phyloP scores from a whole-genome alignment of 2,329 filamentous ascomycete genomes.

The Aspergillus sp. region DNA sequence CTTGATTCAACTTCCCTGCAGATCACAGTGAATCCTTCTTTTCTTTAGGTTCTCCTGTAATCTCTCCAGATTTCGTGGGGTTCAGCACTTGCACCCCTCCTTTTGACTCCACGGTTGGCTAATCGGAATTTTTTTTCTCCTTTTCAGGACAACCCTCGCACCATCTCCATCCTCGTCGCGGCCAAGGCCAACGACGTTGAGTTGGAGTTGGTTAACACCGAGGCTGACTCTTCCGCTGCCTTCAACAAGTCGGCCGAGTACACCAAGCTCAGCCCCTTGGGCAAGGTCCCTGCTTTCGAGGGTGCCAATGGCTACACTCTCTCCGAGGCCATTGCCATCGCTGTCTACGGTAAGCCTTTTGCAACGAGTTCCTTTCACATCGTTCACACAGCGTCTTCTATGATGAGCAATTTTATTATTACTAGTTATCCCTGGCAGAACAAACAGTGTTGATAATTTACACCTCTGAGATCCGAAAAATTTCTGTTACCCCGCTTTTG shows the following conservation, averaged over 20 bases:
- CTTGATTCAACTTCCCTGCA: conserved; percentile 4
- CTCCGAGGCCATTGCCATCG: conserved; percentile 88
- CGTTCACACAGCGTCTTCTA: conserved; percentile 19
- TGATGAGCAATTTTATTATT: conserved; percentile 77
- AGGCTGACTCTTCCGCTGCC: conserved; percentile 50
- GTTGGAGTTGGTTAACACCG: conserved; percentile 74
- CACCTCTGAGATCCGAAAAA: conserved; percentile 72
- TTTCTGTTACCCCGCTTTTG: conserved; percentile 34
- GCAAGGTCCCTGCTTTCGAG: conserved; percentile 90
- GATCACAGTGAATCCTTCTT: not conserved
- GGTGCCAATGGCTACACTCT: conserved; percentile 89
- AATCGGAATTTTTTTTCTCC: not conserved
- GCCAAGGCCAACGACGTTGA: conserved; percentile 98
- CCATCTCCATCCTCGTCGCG: conserved; percentile 82
- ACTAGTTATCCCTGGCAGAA: conserved; percentile 99
- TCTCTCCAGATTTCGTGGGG: not conserved
- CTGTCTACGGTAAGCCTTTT: conserved; percentile 79
- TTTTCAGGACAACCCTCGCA: conserved; percentile 80
- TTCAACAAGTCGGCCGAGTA: conserved; percentile 72
- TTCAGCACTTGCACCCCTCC: conserved; percentile 14
- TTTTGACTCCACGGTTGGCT: conserved; percentile 2
- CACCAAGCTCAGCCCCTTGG: conserved; percentile 79
- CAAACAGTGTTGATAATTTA: conserved; percentile 69
- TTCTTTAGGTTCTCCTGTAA: conserved; percentile 2
- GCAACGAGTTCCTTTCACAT: conserved; percentile 9